Percentiles rank a stretch among this genome's conserved stretches.
Evolutionary conservation across 192 early-diverging fungal species (phyloP).

Genomic region (Umbelopsis ramanniana): DNA sequence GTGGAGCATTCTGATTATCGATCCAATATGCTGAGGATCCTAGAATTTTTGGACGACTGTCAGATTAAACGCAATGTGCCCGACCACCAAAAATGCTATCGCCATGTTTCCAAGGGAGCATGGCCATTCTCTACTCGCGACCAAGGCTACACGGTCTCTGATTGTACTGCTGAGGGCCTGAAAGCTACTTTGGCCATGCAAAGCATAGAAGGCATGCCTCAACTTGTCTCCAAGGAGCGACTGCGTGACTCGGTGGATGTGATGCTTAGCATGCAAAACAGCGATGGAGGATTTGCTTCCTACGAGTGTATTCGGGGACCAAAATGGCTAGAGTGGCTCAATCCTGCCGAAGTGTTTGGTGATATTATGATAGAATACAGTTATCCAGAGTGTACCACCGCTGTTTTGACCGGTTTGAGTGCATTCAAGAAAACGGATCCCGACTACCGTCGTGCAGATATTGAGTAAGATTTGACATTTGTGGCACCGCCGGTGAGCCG

Average conservation of each 20-base stretch:
- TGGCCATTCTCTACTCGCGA: conserved; percentile 96
- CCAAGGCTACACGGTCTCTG: conserved; percentile 95
- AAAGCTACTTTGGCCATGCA: conserved; percentile 82
- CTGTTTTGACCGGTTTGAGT: conserved; percentile 84
- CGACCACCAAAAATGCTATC: conserved; percentile 70
- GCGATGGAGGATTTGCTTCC: conserved; percentile 88
- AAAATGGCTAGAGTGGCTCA: conserved; percentile 81
- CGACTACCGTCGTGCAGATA: conserved; percentile 80
- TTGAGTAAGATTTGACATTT: conserved; percentile 55
- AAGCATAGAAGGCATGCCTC: conserved; percentile 54
- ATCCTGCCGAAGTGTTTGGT: conserved; percentile 98
- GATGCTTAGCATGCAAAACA: conserved; percentile 91
- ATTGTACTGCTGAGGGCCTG: conserved; percentile 93
- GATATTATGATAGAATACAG: conserved; percentile 97
- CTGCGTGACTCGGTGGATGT: conserved; percentile 88
- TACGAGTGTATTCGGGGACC: conserved; percentile 89
- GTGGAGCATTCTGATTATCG: conserved; percentile 74
- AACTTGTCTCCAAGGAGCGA: conserved; percentile 71
- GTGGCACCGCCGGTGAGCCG: too few relatives aligned
- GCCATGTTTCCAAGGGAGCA: conserved; percentile 86
- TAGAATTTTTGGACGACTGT: conserved; percentile 84
- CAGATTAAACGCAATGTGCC: conserved; percentile 81
- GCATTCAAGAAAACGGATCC: conserved; percentile 79
- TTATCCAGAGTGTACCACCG: conserved; percentile 97
- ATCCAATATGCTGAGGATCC: conserved; percentile 63